These are phyloP conservation scores for Fusarium beomiforme DNA, from an alignment of 2,329 filamentous ascomycete genomes.

Conservation along the genomic window DNA sequence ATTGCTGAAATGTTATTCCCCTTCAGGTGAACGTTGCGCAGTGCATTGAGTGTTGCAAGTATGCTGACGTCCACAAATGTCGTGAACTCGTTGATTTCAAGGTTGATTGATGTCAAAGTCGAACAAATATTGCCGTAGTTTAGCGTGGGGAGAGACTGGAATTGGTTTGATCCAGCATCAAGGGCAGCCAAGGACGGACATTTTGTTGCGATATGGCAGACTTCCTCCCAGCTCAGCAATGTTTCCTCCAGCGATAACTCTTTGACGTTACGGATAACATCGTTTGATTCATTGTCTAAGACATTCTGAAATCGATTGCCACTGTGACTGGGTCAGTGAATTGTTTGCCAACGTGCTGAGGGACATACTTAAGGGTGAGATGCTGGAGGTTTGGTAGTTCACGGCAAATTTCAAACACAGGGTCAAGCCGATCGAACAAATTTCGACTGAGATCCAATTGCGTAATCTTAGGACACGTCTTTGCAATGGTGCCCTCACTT, in stretches of 20 bases:
- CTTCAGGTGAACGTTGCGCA: constrained; percentile 76
- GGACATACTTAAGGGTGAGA: constrained; percentile 76
- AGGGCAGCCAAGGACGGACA: constrained; percentile 65
- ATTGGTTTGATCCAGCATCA: constrained; percentile 66
- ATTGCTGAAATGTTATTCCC: constrained; percentile 73
- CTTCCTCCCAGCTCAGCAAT: constrained; percentile 72
- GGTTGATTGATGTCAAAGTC: constrained; percentile 69
- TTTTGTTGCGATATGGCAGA: constrained; percentile 61
- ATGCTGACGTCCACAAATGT: constrained; percentile 65
- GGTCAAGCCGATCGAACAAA: constrained; percentile 73
- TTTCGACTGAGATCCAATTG: constrained; percentile 90
- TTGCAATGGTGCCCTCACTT: constrained; percentile 52
- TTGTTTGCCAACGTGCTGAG: neutral
- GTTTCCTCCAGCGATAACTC: constrained; percentile 75
- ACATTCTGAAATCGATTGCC: constrained; percentile 74
- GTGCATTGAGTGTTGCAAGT: constrained; percentile 60
- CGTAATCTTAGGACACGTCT: constrained; percentile 72
- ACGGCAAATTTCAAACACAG: constrained; percentile 76
- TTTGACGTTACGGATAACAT: constrained; percentile 61
- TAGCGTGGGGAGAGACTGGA: constrained; percentile 60
- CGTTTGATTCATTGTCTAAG: constrained; percentile 47
- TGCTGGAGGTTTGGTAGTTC: constrained; percentile 73
- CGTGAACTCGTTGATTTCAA: constrained; percentile 78
- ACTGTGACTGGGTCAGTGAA: constrained; percentile 55
- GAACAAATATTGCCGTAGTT: constrained; percentile 54